These are phyloP conservation scores for Rhizophagus sp. DNA, from an alignment of 192 early-diverging fungal genomes.

Conservation along the genomic window DNA sequence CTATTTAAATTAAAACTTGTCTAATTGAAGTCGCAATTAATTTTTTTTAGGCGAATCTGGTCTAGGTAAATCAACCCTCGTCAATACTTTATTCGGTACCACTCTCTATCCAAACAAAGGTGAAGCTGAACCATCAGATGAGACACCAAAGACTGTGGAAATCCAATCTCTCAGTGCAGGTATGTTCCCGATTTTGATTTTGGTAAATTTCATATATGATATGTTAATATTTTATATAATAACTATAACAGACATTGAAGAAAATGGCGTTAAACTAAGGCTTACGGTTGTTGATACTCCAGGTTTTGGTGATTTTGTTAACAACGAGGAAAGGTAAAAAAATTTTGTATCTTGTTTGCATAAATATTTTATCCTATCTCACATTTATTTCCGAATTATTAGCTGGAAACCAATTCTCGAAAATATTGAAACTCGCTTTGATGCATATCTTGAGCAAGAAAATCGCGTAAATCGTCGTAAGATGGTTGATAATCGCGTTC, in stretches of 20 bases:
- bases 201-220: background rate
- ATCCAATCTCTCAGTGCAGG: constrained; percentile 74
- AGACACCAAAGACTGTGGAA: constrained; percentile 69
- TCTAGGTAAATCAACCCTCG: constrained; percentile 94
- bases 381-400: constrained; percentile 3
- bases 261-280: constrained; percentile 92
- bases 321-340: constrained; percentile 90
- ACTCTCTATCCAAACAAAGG: constrained; percentile 86
- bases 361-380: background rate
- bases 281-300: constrained; percentile 97
- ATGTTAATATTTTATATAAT: background rate
- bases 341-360: background rate
- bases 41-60: constrained; percentile 80
- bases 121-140: constrained; percentile 63
- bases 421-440: constrained; percentile 95
- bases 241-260: constrained; percentile 78
- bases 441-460: constrained; percentile 91
- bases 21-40: background rate
- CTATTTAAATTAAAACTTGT: background rate
- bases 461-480: constrained; percentile 84
- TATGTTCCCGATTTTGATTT: background rate
- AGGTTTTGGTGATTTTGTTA: constrained; percentile 98
- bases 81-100: constrained; percentile 96
- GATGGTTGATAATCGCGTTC: constrained; percentile 92
- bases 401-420: constrained; percentile 97